A percentile compares a stretch with the other conserved stretches of the same genome.
These are phyloP conservation scores for Ascochyta pisi DNA, from an alignment of 2,329 filamentous ascomycete genomes.

Conservation along the genomic window DNA sequence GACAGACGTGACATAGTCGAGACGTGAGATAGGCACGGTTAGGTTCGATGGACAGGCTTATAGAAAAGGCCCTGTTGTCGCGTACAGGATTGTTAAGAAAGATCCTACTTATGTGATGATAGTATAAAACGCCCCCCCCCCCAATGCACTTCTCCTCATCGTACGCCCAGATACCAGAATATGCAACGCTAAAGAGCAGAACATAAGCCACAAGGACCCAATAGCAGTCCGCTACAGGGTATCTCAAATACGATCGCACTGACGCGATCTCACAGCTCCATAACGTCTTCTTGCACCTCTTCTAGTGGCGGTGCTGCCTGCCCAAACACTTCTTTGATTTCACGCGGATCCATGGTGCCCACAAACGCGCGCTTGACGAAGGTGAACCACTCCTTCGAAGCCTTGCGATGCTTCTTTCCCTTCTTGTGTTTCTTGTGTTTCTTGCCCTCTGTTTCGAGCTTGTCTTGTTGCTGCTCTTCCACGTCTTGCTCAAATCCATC, in stretches of 20 bases:
- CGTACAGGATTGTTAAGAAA: background rate
- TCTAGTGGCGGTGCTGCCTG: background rate
- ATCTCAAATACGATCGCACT: background rate
- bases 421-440: constrained; percentile 59
- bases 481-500: constrained; percentile 34
- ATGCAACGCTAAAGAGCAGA: constrained; percentile 20
- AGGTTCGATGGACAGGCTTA: background rate
- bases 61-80: background rate
- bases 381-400: constrained; percentile 75
- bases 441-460: constrained; percentile 36
- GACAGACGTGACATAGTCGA: background rate
- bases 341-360: constrained; percentile 69
- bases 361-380: constrained; percentile 84
- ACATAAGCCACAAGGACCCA: background rate
- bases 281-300: constrained; percentile 20
- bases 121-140: constrained; percentile 8
- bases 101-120: background rate
- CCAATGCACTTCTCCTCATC: constrained; percentile 6
- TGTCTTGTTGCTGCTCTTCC: constrained; percentile 34
- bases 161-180: background rate
- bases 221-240: background rate
- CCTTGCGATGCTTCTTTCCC: constrained; percentile 57
- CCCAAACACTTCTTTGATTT: constrained; percentile 60
- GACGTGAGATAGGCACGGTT: background rate
- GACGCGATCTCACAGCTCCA: constrained; percentile 26